Evolutionary conservation across 139 green algal genomes (phyloP).

Genomic region (Pedinophyceae sp.): DNA sequence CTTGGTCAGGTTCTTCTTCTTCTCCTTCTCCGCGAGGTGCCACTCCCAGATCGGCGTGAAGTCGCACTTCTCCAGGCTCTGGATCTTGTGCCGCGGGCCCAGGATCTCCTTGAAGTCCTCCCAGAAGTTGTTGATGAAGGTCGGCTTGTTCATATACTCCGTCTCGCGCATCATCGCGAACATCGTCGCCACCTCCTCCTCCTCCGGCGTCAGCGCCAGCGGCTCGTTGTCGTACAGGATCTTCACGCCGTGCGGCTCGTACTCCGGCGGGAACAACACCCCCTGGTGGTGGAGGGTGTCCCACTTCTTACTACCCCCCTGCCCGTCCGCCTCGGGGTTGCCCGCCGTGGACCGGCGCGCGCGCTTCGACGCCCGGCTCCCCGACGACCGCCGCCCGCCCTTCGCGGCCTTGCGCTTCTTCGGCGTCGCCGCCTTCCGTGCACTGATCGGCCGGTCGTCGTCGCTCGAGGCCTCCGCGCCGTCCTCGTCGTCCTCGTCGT

Average conservation of each 20-base stretch:
- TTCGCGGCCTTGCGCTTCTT: neutral
- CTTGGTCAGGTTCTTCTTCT: constrained; percentile 75
- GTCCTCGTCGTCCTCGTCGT: no score
- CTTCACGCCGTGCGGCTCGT: constrained; percentile 78
- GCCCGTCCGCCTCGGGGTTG: neutral
- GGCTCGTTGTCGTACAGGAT: constrained; percentile 86
- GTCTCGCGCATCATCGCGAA: constrained; percentile 94
- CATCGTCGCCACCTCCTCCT: constrained; percentile 83
- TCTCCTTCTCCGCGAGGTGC: constrained; percentile 68
- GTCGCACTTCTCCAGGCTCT: constrained; percentile 79
- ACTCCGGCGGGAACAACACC: constrained; percentile 87
- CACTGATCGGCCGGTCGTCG: neutral
- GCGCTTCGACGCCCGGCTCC: neutral
- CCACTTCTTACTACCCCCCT: constrained; percentile 59
- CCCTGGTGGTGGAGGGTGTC: constrained; percentile 68
- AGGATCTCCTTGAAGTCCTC: constrained; percentile 76
- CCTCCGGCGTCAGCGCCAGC: constrained; percentile 72
- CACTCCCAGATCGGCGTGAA: constrained; percentile 91
- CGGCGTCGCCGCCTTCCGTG: neutral
- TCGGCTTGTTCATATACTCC: constrained; percentile 85
- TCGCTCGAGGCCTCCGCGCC: neutral
- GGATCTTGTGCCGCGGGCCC: constrained; percentile 70
- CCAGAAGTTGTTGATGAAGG: constrained; percentile 93
- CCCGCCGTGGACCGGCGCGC: neutral
- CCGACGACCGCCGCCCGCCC: neutral